Conservation (phyloP, 768 basidiomycete species). For the Boletus bicolor region DNA sequence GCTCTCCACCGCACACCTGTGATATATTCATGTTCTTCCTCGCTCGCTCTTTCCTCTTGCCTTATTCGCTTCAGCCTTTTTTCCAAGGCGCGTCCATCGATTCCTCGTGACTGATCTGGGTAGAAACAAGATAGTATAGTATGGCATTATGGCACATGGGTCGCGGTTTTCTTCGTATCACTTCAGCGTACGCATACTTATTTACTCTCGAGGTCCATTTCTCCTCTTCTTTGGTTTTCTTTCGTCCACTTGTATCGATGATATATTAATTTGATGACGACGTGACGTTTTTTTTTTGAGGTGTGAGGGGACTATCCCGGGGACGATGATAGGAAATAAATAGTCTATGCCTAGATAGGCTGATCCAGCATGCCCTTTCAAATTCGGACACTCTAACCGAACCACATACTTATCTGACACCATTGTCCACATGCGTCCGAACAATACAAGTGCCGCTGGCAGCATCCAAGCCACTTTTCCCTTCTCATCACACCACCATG, state of each 20-base stretch:
- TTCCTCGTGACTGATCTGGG: background rate
- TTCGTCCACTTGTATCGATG: background rate
- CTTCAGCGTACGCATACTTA: background rate
- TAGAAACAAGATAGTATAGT: slow-evolving; percentile 4
- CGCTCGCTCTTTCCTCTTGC: background rate
- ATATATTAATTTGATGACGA: slow-evolving; percentile 8
- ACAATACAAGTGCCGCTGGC: too few relatives aligned
- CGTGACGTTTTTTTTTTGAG: background rate
- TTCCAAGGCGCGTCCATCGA: background rate
- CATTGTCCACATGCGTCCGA: too few relatives aligned
- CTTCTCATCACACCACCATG: too few relatives aligned
- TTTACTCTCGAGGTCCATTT: background rate
- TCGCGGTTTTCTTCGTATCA: background rate
- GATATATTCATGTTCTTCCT: slow-evolving; percentile 16
- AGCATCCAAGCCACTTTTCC: too few relatives aligned
- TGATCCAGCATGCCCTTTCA: too few relatives aligned
- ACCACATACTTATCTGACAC: too few relatives aligned
- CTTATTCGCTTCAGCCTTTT: background rate
- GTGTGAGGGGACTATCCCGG: background rate
- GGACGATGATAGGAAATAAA: too few relatives aligned
- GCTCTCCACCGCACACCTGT: slow-evolving; percentile 18
- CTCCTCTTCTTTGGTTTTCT: background rate
- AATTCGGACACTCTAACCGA: too few relatives aligned
- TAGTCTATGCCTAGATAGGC: too few relatives aligned
- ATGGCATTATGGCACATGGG: background rate